Percentiles rank a stretch among this genome's conserved stretches.
Conservation (phyloP, 2,329 filamentous ascomycete genomes). For the Ilyonectria destructans region DNA sequence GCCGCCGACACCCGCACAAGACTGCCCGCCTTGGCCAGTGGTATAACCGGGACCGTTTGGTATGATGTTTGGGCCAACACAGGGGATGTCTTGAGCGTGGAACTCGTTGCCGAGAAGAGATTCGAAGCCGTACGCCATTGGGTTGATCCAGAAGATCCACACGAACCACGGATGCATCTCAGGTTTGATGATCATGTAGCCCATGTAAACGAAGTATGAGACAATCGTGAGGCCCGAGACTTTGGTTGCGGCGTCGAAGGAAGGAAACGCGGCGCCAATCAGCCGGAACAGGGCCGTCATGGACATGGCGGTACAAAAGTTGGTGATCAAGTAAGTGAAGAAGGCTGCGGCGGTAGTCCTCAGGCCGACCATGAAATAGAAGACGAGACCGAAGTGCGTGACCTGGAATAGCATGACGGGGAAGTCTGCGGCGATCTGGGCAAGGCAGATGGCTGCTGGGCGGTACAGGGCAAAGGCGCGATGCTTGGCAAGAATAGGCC, state of each 20-base stretch:
- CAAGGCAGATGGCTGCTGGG: conserved; percentile 72
- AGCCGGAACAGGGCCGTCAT: conserved; percentile 74
- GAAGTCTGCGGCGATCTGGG: conserved; percentile 69
- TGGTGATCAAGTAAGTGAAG: conserved; percentile 73
- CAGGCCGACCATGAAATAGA: conserved; percentile 78
- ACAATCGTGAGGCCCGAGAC: conserved; percentile 66
- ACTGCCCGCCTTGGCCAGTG: conserved; percentile 63
- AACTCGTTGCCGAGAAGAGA: conserved; percentile 81
- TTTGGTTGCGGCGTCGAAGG: conserved; percentile 74
- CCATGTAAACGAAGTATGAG: conserved; percentile 73
- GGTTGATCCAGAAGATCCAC: conserved; percentile 78
- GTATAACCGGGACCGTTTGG: conserved; percentile 60
- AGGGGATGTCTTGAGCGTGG: conserved; percentile 68
- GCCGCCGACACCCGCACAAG: conserved; percentile 74
- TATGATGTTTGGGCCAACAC: conserved; percentile 66
- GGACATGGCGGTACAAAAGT: conserved; percentile 46
- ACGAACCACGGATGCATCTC: conserved; percentile 76
- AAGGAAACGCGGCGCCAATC: conserved; percentile 69
- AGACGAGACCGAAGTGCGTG: conserved; percentile 68
- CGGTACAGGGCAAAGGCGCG: conserved; percentile 72
- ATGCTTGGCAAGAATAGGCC: conserved; percentile 74
- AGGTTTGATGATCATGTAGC: conserved; percentile 74
- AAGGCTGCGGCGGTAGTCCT: conserved; percentile 67
- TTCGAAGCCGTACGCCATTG: conserved; percentile 80
- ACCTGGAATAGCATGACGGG: conserved; percentile 73